Conservation (phyloP, 257 asterid genomes). For the Sherardia arvensis region DNA sequence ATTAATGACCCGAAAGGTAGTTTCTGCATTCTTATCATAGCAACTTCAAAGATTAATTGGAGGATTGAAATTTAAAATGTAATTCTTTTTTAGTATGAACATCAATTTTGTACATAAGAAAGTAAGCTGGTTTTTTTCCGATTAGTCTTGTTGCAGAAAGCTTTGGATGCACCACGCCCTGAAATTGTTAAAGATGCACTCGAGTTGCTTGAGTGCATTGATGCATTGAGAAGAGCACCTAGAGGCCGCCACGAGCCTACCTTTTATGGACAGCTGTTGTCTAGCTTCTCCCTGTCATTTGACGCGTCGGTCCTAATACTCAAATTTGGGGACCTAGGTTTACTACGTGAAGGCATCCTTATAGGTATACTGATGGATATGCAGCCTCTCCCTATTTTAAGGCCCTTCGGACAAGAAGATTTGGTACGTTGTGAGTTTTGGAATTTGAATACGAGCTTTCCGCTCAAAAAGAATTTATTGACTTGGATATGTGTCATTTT, state of each 20-base stretch:
- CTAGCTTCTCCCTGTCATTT: constrained; percentile 76
- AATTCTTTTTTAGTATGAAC: not conserved
- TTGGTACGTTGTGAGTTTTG: constrained; percentile 39
- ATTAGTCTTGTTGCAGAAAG: constrained; percentile 74
- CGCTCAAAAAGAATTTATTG: constrained; percentile 17
- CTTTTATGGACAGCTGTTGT: constrained; percentile 71
- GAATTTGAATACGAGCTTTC: constrained; percentile 7
- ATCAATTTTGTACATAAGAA: not conserved
- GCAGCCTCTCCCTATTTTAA: constrained; percentile 76
- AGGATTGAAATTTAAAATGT: not conserved
- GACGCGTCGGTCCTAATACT: constrained; percentile 80
- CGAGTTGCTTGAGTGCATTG: constrained; percentile 51
- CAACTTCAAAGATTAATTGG: not conserved
- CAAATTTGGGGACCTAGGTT: constrained; percentile 69
- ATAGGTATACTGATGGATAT: constrained; percentile 80
- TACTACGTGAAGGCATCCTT: constrained; percentile 94
- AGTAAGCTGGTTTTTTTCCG: constrained; percentile 16
- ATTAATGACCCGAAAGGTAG: constrained; percentile 89
- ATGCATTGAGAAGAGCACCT: constrained; percentile 54
- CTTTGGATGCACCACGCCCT: constrained; percentile 81
- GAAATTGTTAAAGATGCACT: constrained; percentile 69
- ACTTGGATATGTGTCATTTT: constrained; percentile 9
- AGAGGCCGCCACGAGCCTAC: constrained; percentile 79
- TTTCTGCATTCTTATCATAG: constrained; percentile 9
- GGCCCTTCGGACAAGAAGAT: constrained; percentile 70